Base-by-base conservation (phyloP, 2,329 filamentous ascomycete species). In the Aspergillus thermomutatus region DNA sequence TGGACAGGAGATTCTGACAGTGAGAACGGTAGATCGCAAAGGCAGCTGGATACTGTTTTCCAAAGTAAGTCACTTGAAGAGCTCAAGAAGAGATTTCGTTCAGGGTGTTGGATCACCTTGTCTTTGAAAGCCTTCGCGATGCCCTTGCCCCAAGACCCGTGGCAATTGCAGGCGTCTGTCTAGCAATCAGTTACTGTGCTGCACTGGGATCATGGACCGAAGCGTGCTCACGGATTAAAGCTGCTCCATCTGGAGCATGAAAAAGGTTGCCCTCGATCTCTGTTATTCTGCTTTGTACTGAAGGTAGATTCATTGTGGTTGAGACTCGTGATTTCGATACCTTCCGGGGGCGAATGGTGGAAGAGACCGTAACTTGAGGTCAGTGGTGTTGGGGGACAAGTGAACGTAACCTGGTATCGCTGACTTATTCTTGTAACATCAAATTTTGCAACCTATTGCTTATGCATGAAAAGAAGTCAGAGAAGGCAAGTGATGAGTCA, bases 61-160 rank as follows among this genome's bases (percentile, higher is more conserved):
- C 5, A 51, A 4, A 10, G n/a, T 31, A 46, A 46, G 48, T 61
- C 23, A 59, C 45, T 51, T 17, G 26, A 50, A 47, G 7, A 25
- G 47, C 10, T 21, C 21, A 31, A 23, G 19, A 21, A 19, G 31
- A 25, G 10, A 52, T 14, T 3, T 3, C 10, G 48, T 19, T 14
- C 8, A 47, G 10, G 2, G 28, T 11, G 34, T 5, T 14, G 40
- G 34, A 55, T 11, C 64, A 75, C 73, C 23, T 69, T 69, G 4
- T 69, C 57, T 23, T 74, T 78, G 70, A 86, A 86, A 0, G 70
- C 73, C 34, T 65, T 61, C 2, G 84, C 84, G 53, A 87, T 83
- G n/a, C 84, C 84, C 3, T 75, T 77, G 48, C 82, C 82, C 84
- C 84, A 87, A 14, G 64, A 65, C 5, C 84, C 84, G 58, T 78